Percentiles rank a stretch among this genome's conserved stretches.
phyloP scores from a whole-genome alignment of 352 stramenopile species.

The Phytophthora agathidicida region DNA sequence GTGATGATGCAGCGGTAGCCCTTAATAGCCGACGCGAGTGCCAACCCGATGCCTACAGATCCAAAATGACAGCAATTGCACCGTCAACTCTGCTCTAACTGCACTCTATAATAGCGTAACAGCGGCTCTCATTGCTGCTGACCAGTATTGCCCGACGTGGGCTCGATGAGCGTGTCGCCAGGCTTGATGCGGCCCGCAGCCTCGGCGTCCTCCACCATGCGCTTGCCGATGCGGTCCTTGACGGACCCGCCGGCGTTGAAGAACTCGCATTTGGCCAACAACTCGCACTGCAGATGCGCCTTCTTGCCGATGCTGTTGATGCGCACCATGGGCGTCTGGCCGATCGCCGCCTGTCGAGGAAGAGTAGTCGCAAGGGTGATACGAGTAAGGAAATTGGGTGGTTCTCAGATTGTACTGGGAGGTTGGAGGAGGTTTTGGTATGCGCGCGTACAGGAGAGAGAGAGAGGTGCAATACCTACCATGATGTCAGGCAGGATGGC shows the following conservation, averaged over 20 bases:
- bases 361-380: neutral
- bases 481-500: conserved; percentile 71
- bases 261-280: conserved; percentile 97
- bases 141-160: conserved; percentile 97
- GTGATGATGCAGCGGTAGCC: conserved; percentile 95
- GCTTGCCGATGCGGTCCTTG: conserved; percentile 91
- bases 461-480: conserved; percentile 29
- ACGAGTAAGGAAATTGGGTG: neutral
- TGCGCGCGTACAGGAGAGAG: neutral
- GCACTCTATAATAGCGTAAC: too few species aligned
- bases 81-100: too few species aligned
- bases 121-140: neutral
- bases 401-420: neutral
- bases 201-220: conserved; percentile 95
- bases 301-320: conserved; percentile 91
- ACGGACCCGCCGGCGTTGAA: conserved; percentile 95
- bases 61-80: too few species aligned
- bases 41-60: conserved; percentile 92
- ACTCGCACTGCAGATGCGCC: conserved; percentile 85
- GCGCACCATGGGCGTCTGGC: conserved; percentile 94
- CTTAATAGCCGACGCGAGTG: conserved; percentile 95
- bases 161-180: conserved; percentile 96
- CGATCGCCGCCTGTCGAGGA: conserved; percentile 60
- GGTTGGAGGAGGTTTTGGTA: neutral
- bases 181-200: conserved; percentile 90